A percentile compares a stretch with the other conserved stretches of the same genome.
Conservation (phyloP, 2,329 filamentous ascomycete genomes). For the Fonsecaea multimorphosa region DNA sequence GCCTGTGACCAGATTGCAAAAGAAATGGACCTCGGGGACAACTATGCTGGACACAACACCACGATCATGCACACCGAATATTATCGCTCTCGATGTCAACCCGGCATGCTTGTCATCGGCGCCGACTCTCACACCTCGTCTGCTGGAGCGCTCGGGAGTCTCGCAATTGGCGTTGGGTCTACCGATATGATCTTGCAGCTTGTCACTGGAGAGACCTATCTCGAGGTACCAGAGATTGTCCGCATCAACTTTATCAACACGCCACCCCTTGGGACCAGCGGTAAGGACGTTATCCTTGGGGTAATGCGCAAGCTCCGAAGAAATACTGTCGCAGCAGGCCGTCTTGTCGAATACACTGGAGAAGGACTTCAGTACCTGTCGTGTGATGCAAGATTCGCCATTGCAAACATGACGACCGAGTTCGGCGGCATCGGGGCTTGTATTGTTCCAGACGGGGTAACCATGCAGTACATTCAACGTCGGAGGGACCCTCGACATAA, state of each 20-base stretch:
- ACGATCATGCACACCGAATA: slow-evolving; percentile 59
- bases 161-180: slow-evolving; percentile 54
- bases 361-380: slow-evolving; percentile 49
- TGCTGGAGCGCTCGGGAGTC: slow-evolving; percentile 49
- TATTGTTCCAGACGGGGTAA: slow-evolving; percentile 46
- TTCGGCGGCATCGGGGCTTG: slow-evolving; percentile 21
- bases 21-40: slow-evolving; percentile 45
- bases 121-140: slow-evolving; percentile 58
- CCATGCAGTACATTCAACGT: slow-evolving; percentile 45
- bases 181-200: slow-evolving; percentile 55
- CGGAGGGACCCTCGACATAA: slow-evolving; percentile 46
- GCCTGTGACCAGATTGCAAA: slow-evolving; percentile 46
- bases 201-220: slow-evolving; percentile 57
- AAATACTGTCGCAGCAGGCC: slow-evolving; percentile 54
- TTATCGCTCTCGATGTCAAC: slow-evolving; percentile 51
- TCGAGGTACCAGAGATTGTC: slow-evolving; percentile 53
- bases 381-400: slow-evolving; percentile 55
- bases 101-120: slow-evolving; percentile 53
- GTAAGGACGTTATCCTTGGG: slow-evolving; percentile 57
- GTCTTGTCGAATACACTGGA: slow-evolving; percentile 55
- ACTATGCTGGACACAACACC: slow-evolving; percentile 20
- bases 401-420: slow-evolving; percentile 55
- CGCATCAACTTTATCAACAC: slow-evolving; percentile 50
- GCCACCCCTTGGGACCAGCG: slow-evolving; percentile 48
- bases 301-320: slow-evolving; percentile 52